Evolutionary conservation across 2,329 filamentous ascomycete genomes (phyloP), one percentile per base, ranked within the genome.

Genomic region (Aciculosporium take): DNA sequence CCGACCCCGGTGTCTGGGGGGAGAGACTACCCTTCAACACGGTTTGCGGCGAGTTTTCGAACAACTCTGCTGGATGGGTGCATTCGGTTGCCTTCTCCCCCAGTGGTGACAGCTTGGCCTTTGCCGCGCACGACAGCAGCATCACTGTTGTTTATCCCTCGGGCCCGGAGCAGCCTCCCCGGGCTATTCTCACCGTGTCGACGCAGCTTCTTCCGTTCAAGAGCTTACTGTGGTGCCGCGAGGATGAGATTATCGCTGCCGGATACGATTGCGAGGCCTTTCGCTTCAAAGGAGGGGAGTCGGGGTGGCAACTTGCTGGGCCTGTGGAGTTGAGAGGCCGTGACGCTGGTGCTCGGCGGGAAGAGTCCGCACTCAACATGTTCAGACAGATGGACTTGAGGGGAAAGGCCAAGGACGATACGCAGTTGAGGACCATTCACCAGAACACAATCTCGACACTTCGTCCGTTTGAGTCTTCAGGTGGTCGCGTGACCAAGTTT

Each of bases 331-430:
- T 69, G 37, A 87, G 88, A 64, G 70, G 74, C 38, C 66, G 72
- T 5, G 80, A 74, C 32, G 60, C 69, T 42, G 78, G 72, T 44
- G 74, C 76, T 42, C 67, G 68, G 45, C 74, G 82, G 25, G 91
- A 96, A 63, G 91, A 96, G 61, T 91, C 84, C 49, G 91, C 91
- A 20, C 68, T 95, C 60, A 94, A 96, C 64, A 94, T 96, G 86
- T 98, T 98, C 68, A 78, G 79, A 55, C 88, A 95, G 68, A 96
- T 98, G 91, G 91, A 98, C 63, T 72, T 98, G 49, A 94, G 91
- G 72, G 91, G 91, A 47, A 94, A 94, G 65, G 68, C 72, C 42
- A 85, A 85, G 57, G 87, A 94, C 55, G 88, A 96, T 59, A 95
- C 88, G 4, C 84, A 94, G 66, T 71, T 98, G 52, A 91, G 86